Conservation (phyloP, 495 filamentous ascomycete genomes). For the Talaromyces ruber region DNA sequence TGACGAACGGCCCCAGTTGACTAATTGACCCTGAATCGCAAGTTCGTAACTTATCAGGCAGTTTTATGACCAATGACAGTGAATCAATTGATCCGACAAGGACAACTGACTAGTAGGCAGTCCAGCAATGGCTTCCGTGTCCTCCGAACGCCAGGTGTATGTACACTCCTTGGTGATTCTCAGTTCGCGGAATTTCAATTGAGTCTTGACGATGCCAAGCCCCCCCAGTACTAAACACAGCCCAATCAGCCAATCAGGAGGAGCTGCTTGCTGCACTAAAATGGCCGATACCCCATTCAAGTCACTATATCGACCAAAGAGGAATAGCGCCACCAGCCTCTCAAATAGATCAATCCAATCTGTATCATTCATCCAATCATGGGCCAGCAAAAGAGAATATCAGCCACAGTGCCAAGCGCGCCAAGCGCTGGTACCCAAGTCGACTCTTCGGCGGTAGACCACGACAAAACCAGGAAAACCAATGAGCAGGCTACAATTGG, state of each 20-base stretch:
- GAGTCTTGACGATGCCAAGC: conserved; percentile 4
- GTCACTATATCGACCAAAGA: background rate
- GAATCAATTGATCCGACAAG: background rate
- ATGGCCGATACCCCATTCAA: background rate
- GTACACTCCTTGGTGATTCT: background rate
- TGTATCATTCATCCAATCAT: background rate
- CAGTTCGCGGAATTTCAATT: background rate
- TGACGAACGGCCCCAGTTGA: background rate
- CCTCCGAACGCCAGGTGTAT: background rate
- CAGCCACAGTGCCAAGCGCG: conserved; percentile 6
- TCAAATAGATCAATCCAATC: background rate
- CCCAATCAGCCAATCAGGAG: background rate
- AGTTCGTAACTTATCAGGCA: background rate
- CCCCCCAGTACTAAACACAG: background rate
- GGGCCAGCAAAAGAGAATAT: background rate
- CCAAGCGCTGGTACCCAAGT: background rate
- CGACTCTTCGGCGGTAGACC: background rate
- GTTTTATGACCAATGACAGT: background rate
- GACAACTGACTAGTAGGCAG: background rate
- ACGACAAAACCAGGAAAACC: background rate
- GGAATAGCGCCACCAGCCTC: background rate
- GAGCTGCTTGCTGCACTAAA: background rate
- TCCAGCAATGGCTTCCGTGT: background rate
- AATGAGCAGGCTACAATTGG: background rate
- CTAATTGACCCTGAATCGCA: background rate